Evolutionary conservation across 352 stramenopile genomes (phyloP), one percentile per base, ranked within the genome.

Genomic region (Phytophthora palmivora): DNA sequence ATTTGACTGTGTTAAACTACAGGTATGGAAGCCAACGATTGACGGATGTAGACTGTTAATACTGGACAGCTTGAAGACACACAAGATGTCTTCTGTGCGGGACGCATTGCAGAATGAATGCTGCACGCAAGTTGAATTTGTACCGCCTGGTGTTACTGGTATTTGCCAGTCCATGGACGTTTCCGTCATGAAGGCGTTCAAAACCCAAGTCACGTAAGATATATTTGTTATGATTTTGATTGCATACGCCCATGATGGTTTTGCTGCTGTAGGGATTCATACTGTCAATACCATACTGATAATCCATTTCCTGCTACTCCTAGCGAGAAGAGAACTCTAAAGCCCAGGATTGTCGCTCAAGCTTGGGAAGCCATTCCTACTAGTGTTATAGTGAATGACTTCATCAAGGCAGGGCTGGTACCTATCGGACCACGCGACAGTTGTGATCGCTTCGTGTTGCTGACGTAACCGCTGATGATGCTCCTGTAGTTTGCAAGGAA

Each of bases 121-220:
- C 24, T 49, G 43, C 60, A 63, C 52, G 16, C 37, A 52, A 37
- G 36, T 63, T 9, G 30, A 63, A 19, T 69, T 45, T 22, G 47
- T 69, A 6, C 46, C 51, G 18, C 21, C 60, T 2, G 45, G 52
- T 0, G 33, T 63, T 8, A 69, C 60, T 15, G 51, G 37, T 2
- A 33, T 69, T 8, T 46, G 46, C 33, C 60, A 69, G 26, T 37
- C 45, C 14, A 63, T 63, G 46, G 30, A 69, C 12, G 52, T 69
- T 14, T 33, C 51, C 6, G 52, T 60, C 10, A 60, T 60, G 53
- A 49, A 60, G 19, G 14, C 10, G 8, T 60, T 70, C 34, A 70
- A 64, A 16, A 36, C 32, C 6, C 12, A 32, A 32, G 26, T 32
- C 26, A 32, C 26, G 26, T 32, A 32, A 4, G 26, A 8, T 32